These are phyloP conservation scores for Podospora pseudopauciseta DNA, from an alignment of 495 filamentous ascomycete genomes.

Conservation along the genomic window DNA sequence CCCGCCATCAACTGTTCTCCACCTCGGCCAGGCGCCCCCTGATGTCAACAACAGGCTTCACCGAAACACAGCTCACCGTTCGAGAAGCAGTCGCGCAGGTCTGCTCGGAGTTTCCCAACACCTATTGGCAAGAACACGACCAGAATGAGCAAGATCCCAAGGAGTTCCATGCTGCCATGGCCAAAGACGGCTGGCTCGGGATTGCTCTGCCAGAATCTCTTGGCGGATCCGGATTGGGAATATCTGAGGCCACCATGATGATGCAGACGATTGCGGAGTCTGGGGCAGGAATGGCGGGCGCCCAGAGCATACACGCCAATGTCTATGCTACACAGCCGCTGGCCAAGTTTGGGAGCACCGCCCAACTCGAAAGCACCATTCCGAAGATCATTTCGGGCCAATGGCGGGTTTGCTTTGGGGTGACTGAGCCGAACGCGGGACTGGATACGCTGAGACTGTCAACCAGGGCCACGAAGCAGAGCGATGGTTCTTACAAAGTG, in stretches of 20 bases:
- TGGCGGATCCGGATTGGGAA: constrained; percentile 70
- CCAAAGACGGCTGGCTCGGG: constrained; percentile 79
- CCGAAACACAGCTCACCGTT: constrained; percentile 65
- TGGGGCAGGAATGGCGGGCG: constrained; percentile 74
- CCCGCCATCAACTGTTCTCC: constrained; percentile 19
- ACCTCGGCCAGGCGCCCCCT: constrained; percentile 35
- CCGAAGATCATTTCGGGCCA: constrained; percentile 65
- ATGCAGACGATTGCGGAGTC: constrained; percentile 76
- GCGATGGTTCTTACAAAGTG: constrained; percentile 56
- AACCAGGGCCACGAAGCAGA: constrained; percentile 53
- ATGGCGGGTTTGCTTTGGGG: constrained; percentile 67
- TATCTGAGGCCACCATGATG: constrained; percentile 82
- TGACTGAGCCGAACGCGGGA: constrained; percentile 64
- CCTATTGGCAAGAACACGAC: constrained; percentile 70
- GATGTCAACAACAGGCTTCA: constrained; percentile 72
- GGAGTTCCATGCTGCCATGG: constrained; percentile 69
- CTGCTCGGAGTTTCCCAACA: constrained; percentile 59
- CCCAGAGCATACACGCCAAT: constrained; percentile 69
- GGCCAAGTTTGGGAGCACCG: constrained; percentile 61
- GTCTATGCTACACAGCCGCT: constrained; percentile 78
- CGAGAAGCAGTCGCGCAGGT: constrained; percentile 66
- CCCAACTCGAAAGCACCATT: constrained; percentile 59
- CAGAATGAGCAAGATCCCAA: constrained; percentile 64
- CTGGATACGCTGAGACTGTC: constrained; percentile 67
- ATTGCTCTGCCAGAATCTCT: constrained; percentile 70